Evolutionary conservation across 257 asterid genomes (phyloP).

Genomic region (Przewalskia tangutica): DNA sequence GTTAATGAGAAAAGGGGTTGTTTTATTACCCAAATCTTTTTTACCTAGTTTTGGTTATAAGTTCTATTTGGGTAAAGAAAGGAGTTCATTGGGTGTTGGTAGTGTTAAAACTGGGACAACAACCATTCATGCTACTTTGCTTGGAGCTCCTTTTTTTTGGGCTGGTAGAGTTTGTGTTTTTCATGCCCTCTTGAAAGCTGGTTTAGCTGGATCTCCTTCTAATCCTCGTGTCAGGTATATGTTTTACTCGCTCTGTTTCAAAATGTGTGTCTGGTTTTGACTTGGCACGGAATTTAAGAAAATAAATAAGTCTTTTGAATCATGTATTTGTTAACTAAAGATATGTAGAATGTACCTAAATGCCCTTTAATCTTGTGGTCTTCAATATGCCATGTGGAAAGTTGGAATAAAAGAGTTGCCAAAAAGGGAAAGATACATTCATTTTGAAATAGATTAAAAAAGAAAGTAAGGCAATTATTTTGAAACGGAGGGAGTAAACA

Average conservation of each 20-base stretch:
- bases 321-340: too few species aligned
- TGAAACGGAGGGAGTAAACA: too few species aligned
- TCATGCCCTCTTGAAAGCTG: slow-evolving; percentile 80
- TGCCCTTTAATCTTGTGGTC: too few species aligned
- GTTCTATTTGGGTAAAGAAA: slow-evolving; percentile 23
- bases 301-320: too few species aligned
- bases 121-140: slow-evolving; percentile 28
- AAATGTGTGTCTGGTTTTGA: too few species aligned
- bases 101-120: background rate
- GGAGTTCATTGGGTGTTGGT: slow-evolving; percentile 4
- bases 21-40: slow-evolving; percentile 32
- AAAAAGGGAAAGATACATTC: too few species aligned
- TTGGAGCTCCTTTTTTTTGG: slow-evolving; percentile 63
- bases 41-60: slow-evolving; percentile 42
- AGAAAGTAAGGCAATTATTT: too few species aligned
- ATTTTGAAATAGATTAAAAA: too few species aligned
- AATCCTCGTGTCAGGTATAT: slow-evolving; percentile 72
- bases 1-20: background rate
- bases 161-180: slow-evolving; percentile 83
- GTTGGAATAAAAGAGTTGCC: too few species aligned
- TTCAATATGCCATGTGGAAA: too few species aligned
- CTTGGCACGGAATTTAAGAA: too few species aligned
- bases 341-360: too few species aligned
- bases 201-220: slow-evolving; percentile 88
- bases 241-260: slow-evolving; percentile 38